Base-by-base conservation (phyloP, 2,329 filamentous ascomycete genomes). In the Calonectria hongkongensis region DNA sequence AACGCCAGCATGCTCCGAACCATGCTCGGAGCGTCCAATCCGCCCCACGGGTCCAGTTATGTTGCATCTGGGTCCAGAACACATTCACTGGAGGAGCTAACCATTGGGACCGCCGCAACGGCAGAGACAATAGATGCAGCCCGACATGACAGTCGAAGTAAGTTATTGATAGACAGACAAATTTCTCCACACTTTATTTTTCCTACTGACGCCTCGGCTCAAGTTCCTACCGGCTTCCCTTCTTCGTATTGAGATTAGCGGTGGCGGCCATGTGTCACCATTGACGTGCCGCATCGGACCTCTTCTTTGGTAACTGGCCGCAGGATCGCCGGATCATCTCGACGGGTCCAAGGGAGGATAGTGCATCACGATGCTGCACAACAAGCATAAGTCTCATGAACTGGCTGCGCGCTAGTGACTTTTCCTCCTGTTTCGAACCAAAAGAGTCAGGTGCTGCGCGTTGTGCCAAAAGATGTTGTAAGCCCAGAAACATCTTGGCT, bases 231-330 rank as follows among this genome's bases (percentile, higher is more conserved):
- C 30, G 56, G 25, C 45, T 45, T 63, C 58, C 43, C 56, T 7
- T 50, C n/a, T 5, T 48, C 54, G 18, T 36, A 62, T 63, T n/a
- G 56, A 63, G 56, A 62, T 63, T 63, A 7, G 56, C n/a, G 33
- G 66, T 51, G 54, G 66, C 54, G 66, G 45, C 25, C 30, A 45
- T 68, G 66, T 30, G 43, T 51, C 66, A 68, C 66, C 43, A 21
- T 28, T 6, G 33, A 50, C 54, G 39, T 68, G 7, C 45, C n/a
- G 28, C 30, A 68, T 48, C 51, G 47, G 4, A 25, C 21, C 41
- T 60, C 18, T 51, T 16, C 25, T 50, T n/a, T 50, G 43, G 45
- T 62, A 33, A 68, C 30, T 51, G 66, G 45, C 39, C 30, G 56
- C 25, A 60, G 30, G 45, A 63, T 68, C 56, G 27, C 30, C 18